phyloP scores from a whole-genome alignment of 2,329 filamentous ascomycete genomes.

The Myriosclerotinia duriaeana region DNA sequence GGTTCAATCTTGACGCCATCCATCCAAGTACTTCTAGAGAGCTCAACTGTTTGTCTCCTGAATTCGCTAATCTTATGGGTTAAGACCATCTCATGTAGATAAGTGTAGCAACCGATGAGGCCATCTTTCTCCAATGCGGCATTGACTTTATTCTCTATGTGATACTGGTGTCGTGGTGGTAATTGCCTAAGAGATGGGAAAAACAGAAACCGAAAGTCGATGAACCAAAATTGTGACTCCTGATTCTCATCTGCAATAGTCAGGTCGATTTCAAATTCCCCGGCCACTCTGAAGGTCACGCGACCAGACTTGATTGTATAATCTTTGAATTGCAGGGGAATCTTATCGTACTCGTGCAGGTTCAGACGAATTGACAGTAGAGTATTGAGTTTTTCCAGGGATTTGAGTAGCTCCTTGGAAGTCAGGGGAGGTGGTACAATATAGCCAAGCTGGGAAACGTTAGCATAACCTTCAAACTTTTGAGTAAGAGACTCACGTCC shows the following conservation, averaged over 20 bases:
- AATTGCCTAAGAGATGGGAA: conserved; percentile 63
- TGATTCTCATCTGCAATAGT: conserved; percentile 85
- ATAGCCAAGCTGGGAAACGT: conserved; percentile 64
- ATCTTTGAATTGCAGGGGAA: conserved; percentile 71
- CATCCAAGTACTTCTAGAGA: conserved; percentile 73
- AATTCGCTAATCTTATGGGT: conserved; percentile 88
- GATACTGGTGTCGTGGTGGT: conserved; percentile 60
- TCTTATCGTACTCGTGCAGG: conserved; percentile 74
- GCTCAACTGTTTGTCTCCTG: conserved; percentile 69
- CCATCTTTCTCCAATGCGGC: conserved; percentile 67
- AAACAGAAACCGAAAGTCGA: conserved; percentile 86
- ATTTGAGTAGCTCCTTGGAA: conserved; percentile 68
- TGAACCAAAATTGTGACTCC: conserved; percentile 85
- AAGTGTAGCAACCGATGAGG: conserved; percentile 76
- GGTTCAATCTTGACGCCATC: conserved; percentile 75
- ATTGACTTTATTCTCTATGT: conserved; percentile 73
- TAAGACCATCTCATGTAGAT: conserved; percentile 82
- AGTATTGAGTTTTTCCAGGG: conserved; percentile 79
- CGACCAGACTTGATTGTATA: conserved; percentile 83
- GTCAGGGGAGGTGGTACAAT: conserved; percentile 71
- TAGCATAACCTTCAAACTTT: conserved; percentile 21
- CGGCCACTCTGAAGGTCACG: conserved; percentile 78
- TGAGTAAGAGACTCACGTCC: conserved; percentile 55
- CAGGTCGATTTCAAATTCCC: conserved; percentile 90
- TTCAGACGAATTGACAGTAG: conserved; percentile 80